These are phyloP conservation scores for Eucalyptus curtisii DNA, from an alignment of 345 rosid genomes.

Conservation along the genomic window DNA sequence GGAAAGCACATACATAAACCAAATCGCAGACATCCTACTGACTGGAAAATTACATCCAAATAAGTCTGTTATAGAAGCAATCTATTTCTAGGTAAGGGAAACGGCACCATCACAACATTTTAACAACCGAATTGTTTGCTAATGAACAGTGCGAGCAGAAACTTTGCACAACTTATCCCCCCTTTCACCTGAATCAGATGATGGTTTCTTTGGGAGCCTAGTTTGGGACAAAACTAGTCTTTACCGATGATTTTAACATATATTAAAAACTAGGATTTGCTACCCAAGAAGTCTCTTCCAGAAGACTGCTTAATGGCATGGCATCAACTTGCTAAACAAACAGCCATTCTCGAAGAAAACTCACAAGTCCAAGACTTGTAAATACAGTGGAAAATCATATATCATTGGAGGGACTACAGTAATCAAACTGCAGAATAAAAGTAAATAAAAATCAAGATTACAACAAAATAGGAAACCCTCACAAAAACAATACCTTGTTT, in stretches of 20 bases:
- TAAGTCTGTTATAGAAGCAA: background rate
- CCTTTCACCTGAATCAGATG: background rate
- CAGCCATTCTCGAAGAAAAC: background rate
- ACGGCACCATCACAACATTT: background rate
- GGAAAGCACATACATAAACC: background rate
- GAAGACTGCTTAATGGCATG: background rate
- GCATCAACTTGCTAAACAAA: background rate
- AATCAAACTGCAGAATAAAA: background rate
- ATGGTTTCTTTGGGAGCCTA: background rate
- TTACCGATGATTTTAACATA: background rate
- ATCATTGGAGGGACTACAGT: background rate
- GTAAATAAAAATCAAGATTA: background rate
- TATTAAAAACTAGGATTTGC: background rate
- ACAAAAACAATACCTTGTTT: constrained; percentile 39
- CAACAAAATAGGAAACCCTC: background rate
- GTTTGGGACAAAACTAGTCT: background rate
- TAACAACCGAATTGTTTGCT: background rate
- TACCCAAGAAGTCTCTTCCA: background rate
- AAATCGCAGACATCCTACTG: background rate
- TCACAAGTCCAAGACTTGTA: background rate
- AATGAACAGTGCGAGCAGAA: background rate
- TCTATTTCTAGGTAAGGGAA: background rate
- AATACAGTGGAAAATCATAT: background rate
- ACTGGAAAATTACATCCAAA: background rate
- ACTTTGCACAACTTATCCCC: background rate